phyloP scores from a whole-genome alignment of 2,329 filamentous ascomycete species.

The Hypoxylon sp. region DNA sequence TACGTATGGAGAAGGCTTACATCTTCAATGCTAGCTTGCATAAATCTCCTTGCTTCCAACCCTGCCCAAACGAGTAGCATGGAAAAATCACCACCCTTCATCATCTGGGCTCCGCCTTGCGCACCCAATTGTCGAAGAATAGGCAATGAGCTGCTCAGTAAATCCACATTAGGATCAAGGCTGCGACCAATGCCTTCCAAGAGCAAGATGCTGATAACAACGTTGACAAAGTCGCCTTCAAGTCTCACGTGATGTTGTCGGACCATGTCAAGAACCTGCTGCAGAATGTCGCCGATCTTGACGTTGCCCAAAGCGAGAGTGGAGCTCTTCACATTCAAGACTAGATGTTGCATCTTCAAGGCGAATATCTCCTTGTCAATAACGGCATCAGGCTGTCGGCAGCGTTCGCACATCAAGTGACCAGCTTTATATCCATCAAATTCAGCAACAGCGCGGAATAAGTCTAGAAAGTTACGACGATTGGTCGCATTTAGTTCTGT shows the following conservation, averaged over 20 bases:
- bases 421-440: constrained; percentile 97
- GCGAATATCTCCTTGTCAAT: constrained; percentile 91
- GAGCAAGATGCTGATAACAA: constrained; percentile 92
- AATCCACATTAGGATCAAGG: constrained; percentile 85
- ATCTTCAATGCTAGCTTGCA: constrained; percentile 90
- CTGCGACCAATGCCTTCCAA: constrained; percentile 92
- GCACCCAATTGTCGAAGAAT: constrained; percentile 89
- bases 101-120: constrained; percentile 74
- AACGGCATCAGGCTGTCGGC: constrained; percentile 89
- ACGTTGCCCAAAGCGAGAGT: constrained; percentile 94
- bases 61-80: constrained; percentile 94
- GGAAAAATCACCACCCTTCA: constrained; percentile 77
- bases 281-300: constrained; percentile 94
- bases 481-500: constrained; percentile 91
- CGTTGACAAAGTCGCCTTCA: constrained; percentile 98
- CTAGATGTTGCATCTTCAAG: constrained; percentile 95
- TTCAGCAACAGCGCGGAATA: constrained; percentile 95
- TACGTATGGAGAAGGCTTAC: constrained; percentile 58
- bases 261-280: constrained; percentile 91
- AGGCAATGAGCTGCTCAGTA: constrained; percentile 85
- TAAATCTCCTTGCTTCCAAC: constrained; percentile 84
- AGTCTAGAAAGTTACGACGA: constrained; percentile 87
- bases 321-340: constrained; percentile 86
- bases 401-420: constrained; percentile 94
- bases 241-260: constrained; percentile 89